Conservation (phyloP, 2,329 filamentous ascomycete genomes). For the Aphanoascus verrucosus region DNA sequence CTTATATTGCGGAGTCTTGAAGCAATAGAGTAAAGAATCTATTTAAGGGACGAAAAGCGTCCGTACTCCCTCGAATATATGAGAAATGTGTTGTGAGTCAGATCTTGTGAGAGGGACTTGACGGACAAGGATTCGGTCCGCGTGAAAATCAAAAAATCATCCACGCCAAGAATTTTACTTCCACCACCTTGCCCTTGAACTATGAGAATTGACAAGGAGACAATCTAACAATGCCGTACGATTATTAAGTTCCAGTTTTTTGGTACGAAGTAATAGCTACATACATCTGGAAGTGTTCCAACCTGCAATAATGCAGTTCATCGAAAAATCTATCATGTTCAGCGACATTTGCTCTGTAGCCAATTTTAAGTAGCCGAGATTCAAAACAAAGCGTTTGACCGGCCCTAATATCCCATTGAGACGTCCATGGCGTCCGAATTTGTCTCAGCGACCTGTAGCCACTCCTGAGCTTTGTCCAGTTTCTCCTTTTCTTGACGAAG, state of each 20-base stretch:
- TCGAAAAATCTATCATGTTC: too few relatives aligned
- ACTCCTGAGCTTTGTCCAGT: slow-evolving; percentile 26
- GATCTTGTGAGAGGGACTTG: not conserved
- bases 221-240: not conserved
- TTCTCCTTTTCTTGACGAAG: slow-evolving; percentile 27
- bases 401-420: not conserved
- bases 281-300: too few relatives aligned
- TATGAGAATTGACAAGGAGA: too few relatives aligned
- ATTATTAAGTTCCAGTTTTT: not conserved
- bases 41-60: not conserved
- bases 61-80: not conserved
- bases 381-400: not conserved
- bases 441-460: slow-evolving; percentile 7
- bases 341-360: too few relatives aligned
- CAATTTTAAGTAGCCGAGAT: too few relatives aligned
- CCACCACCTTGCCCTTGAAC: not conserved
- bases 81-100: not conserved
- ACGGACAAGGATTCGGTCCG: not conserved
- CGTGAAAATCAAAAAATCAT: slow-evolving; percentile 1
- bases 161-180: not conserved
- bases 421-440: not conserved
- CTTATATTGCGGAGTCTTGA: too few relatives aligned
- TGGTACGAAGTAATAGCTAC: too few relatives aligned
- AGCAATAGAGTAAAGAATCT: too few relatives aligned
- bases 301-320: too few relatives aligned